These are phyloP conservation scores for Populus tomentosa DNA, from an alignment of 441 rosid species.

Conservation along the genomic window DNA sequence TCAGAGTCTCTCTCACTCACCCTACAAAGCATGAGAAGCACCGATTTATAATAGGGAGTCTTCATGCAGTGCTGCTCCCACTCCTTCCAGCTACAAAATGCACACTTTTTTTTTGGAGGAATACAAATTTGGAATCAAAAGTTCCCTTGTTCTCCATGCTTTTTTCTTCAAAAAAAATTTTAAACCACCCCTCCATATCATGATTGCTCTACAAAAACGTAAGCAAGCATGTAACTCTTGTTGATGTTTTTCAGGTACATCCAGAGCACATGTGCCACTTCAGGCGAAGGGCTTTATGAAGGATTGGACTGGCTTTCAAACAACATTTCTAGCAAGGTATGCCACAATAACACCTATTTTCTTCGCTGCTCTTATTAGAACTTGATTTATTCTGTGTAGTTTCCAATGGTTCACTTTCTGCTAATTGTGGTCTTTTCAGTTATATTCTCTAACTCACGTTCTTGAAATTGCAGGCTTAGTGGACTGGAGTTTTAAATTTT, in stretches of 20 bases:
- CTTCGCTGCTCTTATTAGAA: not conserved
- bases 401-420: not conserved
- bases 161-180: not conserved
- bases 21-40: not conserved
- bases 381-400: not conserved
- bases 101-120: not conserved
- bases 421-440: not conserved
- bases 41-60: not conserved
- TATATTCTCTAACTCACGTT: not conserved
- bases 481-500: not conserved
- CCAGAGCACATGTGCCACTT: conserved; percentile 30
- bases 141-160: not conserved
- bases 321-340: not conserved
- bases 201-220: not conserved
- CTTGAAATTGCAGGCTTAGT: not conserved
- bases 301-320: conserved; percentile 20
- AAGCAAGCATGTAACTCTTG: not conserved
- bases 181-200: not conserved
- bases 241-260: conserved; percentile 22
- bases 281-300: conserved; percentile 30
- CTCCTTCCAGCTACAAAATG: not conserved
- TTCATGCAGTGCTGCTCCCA: not conserved
- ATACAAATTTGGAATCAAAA: not conserved
- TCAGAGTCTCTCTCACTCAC: not conserved
- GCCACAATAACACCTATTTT: not conserved